These are phyloP conservation scores for Picea sitchensis DNA, from an alignment of 75 land plant genomes.

Conservation along the genomic window DNA sequence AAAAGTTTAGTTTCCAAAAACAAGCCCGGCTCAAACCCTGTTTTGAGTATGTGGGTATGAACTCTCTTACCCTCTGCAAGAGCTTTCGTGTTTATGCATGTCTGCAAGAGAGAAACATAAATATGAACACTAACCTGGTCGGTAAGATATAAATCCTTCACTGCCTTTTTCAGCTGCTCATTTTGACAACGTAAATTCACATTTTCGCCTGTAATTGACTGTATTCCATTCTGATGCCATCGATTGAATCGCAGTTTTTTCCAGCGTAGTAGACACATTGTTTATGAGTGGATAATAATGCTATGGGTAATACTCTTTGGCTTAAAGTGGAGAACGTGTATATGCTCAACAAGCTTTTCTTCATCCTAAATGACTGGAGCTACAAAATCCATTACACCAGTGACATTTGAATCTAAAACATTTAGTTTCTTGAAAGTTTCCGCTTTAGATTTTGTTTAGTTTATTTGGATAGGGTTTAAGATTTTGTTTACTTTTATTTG, in stretches of 20 bases:
- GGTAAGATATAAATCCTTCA: neutral
- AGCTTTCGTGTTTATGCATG: slow-evolving; percentile 20
- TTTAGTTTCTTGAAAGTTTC: too few species aligned
- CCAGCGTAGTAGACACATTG: neutral
- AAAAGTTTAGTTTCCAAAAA: slow-evolving; percentile 31
- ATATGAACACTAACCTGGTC: neutral
- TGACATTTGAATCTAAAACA: too few species aligned
- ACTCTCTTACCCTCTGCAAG: slow-evolving; percentile 25
- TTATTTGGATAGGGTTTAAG: too few species aligned
- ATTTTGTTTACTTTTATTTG: too few species aligned
- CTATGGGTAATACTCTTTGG: neutral
- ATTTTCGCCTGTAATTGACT: neutral
- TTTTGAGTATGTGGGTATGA: slow-evolving; percentile 38
- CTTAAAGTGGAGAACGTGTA: neutral
- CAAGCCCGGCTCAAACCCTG: slow-evolving; percentile 17
- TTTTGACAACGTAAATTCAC: neutral
- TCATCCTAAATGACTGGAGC: too few species aligned
- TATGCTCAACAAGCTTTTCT: neutral
- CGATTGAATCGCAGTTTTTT: neutral
- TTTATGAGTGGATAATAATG: neutral
- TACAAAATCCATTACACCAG: too few species aligned
- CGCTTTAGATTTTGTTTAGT: too few species aligned
- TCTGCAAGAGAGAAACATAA: slow-evolving; percentile 5
- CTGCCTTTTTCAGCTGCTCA: neutral
- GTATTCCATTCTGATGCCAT: neutral